phyloP scores from a whole-genome alignment of 1,284 basidiomycete genomes.

The Hypsizygus ulmarius region DNA sequence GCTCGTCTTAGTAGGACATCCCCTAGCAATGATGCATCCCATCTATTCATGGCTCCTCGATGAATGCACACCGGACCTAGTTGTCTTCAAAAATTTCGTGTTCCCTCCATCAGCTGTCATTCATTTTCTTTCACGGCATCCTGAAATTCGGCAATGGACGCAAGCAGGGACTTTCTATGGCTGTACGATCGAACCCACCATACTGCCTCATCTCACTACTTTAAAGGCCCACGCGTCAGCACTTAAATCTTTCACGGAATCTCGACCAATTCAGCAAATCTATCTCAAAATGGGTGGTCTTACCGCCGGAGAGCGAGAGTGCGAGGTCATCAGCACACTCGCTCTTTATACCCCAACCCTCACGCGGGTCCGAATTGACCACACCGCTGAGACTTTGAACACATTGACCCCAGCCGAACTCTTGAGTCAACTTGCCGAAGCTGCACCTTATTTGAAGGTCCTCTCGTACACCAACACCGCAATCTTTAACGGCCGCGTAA shows the following conservation, averaged over 20 bases:
- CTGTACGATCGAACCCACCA: conserved; percentile 5
- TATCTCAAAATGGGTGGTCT: conserved; percentile 12
- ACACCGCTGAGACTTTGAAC: conserved; percentile 3
- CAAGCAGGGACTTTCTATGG: conserved; percentile 11
- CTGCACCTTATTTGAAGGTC: conserved; percentile 7
- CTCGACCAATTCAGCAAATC: conserved; percentile 12
- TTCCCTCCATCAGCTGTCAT: conserved; percentile 17
- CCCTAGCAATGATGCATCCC: conserved; percentile 22
- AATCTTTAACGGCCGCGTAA: neutral
- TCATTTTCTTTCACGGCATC: conserved; percentile 17
- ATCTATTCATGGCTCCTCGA: conserved; percentile 22
- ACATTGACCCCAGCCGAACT: conserved; percentile 8
- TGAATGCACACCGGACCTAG: conserved; percentile 17
- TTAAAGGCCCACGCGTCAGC: conserved; percentile 16
- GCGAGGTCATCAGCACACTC: conserved; percentile 10
- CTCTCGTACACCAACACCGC: conserved; percentile 5
- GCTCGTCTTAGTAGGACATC: conserved; percentile 19
- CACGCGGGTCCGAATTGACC: conserved; percentile 12
- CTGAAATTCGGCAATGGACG: conserved; percentile 16
- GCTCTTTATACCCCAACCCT: conserved; percentile 14
- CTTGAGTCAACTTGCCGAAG: conserved; percentile 8
- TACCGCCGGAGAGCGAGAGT: conserved; percentile 4
- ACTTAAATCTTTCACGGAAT: conserved; percentile 10
- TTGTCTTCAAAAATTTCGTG: conserved; percentile 19
- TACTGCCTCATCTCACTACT: conserved; percentile 14